phyloP scores from a whole-genome alignment of 352 stramenopile genomes.

The Phytopythium litorale region DNA sequence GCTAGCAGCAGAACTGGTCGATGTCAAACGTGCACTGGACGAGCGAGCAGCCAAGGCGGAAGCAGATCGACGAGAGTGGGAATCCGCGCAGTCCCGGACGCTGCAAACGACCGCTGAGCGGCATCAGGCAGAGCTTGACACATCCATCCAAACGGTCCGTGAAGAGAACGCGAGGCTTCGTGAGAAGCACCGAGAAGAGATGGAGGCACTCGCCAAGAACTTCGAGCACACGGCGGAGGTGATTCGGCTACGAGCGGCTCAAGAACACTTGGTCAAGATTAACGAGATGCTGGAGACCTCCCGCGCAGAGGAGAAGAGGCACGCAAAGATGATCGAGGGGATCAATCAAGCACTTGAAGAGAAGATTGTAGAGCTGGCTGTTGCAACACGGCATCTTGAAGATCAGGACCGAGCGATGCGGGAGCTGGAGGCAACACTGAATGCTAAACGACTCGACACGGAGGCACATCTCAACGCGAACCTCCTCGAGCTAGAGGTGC shows the following conservation, averaged over 20 bases:
- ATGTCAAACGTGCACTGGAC: conserved; percentile 5
- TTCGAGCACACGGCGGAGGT: conserved; percentile 17
- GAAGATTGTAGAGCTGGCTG: conserved; percentile 7
- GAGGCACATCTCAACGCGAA: background rate
- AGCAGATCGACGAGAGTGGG: conserved; percentile 1
- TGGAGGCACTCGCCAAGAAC: conserved; percentile 7
- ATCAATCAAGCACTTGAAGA: conserved; percentile 10
- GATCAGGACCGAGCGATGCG: conserved; percentile 10
- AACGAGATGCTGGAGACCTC: conserved; percentile 21
- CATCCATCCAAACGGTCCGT: background rate
- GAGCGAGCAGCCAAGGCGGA: background rate
- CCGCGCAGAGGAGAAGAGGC: conserved; percentile 11
- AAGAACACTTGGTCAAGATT: conserved; percentile 19
- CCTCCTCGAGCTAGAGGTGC: background rate
- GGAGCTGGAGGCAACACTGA: conserved; percentile 14
- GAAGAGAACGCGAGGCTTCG: conserved; percentile 3
- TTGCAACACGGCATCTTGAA: background rate
- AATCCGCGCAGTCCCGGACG: background rate
- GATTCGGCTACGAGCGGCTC: conserved; percentile 12
- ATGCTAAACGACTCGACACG: background rate
- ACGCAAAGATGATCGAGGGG: conserved; percentile 6
- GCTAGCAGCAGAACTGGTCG: background rate
- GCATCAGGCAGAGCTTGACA: conserved; percentile 2
- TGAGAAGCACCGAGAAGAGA: background rate
- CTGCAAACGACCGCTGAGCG: background rate